Percentiles rank a stretch among this genome's conserved stretches.
Evolutionary conservation across 257 asterid genomes (phyloP).

Genomic region (Anisodus tanguticus): DNA sequence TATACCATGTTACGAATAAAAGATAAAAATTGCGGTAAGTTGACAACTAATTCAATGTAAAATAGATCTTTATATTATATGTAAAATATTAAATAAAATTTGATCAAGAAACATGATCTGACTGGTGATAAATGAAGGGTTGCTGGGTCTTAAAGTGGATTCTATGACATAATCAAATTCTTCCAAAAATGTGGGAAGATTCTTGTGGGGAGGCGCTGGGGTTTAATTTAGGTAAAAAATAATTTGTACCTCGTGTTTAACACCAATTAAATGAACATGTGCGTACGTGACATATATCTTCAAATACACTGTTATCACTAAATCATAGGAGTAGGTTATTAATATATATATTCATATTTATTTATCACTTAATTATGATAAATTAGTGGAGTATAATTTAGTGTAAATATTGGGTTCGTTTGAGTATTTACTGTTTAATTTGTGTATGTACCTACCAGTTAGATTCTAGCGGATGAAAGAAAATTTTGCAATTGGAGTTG

Average conservation of each 20-base stretch:
- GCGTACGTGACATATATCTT: too few species aligned
- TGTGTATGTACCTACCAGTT: not conserved
- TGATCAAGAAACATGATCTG: constrained; percentile 9
- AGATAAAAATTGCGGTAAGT: too few species aligned
- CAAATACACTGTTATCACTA: too few species aligned
- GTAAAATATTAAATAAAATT: not conserved
- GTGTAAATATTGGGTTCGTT: too few species aligned
- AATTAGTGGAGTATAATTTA: too few species aligned
- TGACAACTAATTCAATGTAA: too few species aligned
- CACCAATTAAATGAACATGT: too few species aligned
- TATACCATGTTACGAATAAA: not conserved
- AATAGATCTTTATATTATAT: not conserved
- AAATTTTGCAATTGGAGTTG: not conserved
- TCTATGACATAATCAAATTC: not conserved
- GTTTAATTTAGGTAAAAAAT: not conserved
- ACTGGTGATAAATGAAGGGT: not conserved
- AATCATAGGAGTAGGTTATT: too few species aligned
- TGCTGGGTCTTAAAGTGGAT: constrained; percentile 6
- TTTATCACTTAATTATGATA: too few species aligned
- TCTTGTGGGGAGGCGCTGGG: not conserved
- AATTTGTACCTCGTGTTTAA: too few species aligned
- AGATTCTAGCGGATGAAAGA: not conserved
- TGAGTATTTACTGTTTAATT: not conserved
- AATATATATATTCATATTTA: too few species aligned
- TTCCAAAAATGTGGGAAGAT: not conserved